phyloP scores from a whole-genome alignment of 2,329 filamentous ascomycete genomes.

The Hypoxylon sp. region DNA sequence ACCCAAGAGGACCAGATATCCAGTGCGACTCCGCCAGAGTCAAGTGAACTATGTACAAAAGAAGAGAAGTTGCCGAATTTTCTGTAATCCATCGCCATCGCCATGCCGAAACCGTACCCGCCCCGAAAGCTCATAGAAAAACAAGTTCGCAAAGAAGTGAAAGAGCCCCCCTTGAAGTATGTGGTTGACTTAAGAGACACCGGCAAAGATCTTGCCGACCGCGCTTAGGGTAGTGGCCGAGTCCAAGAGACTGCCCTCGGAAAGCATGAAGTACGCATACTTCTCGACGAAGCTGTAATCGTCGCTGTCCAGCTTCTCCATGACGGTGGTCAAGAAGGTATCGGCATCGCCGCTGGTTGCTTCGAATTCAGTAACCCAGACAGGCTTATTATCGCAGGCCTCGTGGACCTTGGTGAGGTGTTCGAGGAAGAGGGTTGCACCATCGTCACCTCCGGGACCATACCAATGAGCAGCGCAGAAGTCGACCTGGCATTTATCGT shows the following conservation, averaged over 20 bases:
- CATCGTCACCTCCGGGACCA: slow-evolving; percentile 56
- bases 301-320: slow-evolving; percentile 61
- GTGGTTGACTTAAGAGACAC: slow-evolving; percentile 46
- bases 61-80: slow-evolving; percentile 33
- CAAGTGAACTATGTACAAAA: slow-evolving; percentile 38
- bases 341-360: slow-evolving; percentile 59
- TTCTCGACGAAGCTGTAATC: slow-evolving; percentile 63
- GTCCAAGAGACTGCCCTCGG: slow-evolving; percentile 57
- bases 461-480: slow-evolving; percentile 76
- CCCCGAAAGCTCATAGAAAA: slow-evolving; percentile 33
- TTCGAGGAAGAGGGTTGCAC: slow-evolving; percentile 63
- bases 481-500: slow-evolving; percentile 64
- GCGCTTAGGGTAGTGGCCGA: slow-evolving; percentile 56
- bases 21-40: slow-evolving; percentile 17
- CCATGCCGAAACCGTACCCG: slow-evolving; percentile 25
- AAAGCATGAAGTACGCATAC: slow-evolving; percentile 70
- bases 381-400: slow-evolving; percentile 60
- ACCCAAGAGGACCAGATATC: slow-evolving; percentile 36
- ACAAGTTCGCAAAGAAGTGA: slow-evolving; percentile 38
- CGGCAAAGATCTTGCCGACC: slow-evolving; percentile 64
- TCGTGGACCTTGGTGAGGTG: slow-evolving; percentile 63
- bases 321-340: slow-evolving; percentile 63
- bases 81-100: slow-evolving; percentile 29
- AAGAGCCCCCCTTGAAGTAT: slow-evolving; percentile 3
- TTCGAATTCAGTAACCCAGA: slow-evolving; percentile 76